Evolutionary conservation across 2,329 filamentous ascomycete genomes (phyloP).

Genomic region (Phialemonium atrogriseum): DNA sequence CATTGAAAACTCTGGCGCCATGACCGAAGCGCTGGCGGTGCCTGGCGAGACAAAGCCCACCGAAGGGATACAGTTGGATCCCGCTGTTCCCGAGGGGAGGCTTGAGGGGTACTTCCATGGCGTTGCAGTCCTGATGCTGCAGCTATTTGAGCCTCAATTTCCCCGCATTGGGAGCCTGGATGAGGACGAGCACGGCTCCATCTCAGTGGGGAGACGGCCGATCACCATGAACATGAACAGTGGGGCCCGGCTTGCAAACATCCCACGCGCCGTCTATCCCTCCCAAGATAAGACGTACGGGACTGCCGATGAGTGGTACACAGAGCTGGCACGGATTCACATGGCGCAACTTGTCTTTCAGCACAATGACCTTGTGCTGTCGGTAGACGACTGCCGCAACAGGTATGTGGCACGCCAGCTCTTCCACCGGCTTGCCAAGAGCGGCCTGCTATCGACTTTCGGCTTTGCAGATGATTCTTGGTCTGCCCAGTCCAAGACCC

Average conservation of each 20-base stretch:
- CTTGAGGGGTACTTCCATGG: slow-evolving; percentile 24
- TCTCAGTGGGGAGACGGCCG: slow-evolving; percentile 21
- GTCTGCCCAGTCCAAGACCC: slow-evolving; percentile 1
- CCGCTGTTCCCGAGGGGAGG: slow-evolving; percentile 19
- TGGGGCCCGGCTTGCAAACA: slow-evolving; percentile 16
- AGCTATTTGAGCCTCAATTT: slow-evolving; percentile 17
- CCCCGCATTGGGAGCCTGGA: slow-evolving; percentile 28
- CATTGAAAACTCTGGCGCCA: slow-evolving; percentile 9
- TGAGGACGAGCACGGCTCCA: slow-evolving; percentile 14
- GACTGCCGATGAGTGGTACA: slow-evolving; percentile 24
- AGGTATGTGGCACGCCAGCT: slow-evolving; percentile 33
- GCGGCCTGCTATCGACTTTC: slow-evolving; percentile 17
- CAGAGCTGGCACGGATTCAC: slow-evolving; percentile 27
- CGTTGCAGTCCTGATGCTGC: slow-evolving; percentile 28
- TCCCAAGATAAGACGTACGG: slow-evolving; percentile 11
- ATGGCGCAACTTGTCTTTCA: slow-evolving; percentile 29
- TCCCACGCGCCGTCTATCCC: slow-evolving; percentile 12
- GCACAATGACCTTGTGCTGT: slow-evolving; percentile 26
- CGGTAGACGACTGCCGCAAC: slow-evolving; percentile 28
- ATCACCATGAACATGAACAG: slow-evolving; percentile 33
- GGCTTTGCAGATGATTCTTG: background rate
- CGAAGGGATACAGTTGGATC: slow-evolving; percentile 12
- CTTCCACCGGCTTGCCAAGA: slow-evolving; percentile 25
- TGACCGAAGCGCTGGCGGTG: slow-evolving; percentile 12
- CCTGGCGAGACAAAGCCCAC: slow-evolving; percentile 11